These are phyloP conservation scores for Rubroshorea leprosula DNA, from an alignment of 345 rosid species.

Conservation along the genomic window DNA sequence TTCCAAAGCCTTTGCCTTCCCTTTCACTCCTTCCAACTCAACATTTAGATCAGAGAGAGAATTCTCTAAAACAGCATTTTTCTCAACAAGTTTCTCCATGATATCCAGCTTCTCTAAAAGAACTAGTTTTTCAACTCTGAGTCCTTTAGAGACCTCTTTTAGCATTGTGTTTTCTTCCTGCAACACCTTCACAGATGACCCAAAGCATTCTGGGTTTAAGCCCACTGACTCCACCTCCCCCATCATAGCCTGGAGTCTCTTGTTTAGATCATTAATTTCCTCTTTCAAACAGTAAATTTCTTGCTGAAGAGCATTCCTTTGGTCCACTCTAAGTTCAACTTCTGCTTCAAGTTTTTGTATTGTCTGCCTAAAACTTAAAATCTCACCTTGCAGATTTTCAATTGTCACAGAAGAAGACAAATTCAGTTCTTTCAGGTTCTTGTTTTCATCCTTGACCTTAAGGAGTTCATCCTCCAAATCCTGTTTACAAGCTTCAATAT, in stretches of 20 bases:
- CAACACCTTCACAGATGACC: conserved; percentile 57
- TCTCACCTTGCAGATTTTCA: conserved; percentile 60
- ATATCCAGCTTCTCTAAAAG: conserved; percentile 63
- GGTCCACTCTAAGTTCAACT: conserved; percentile 77
- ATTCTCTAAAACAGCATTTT: conserved; percentile 74
- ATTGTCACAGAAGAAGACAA: conserved; percentile 69
- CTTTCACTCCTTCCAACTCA: conserved; percentile 71
- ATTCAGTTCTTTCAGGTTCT: conserved; percentile 53
- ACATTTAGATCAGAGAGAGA: conserved; percentile 81
- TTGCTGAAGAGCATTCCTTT: conserved; percentile 96
- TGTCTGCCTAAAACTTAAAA: conserved; percentile 56
- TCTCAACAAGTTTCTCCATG: conserved; percentile 77
- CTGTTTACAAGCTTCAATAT: conserved; percentile 57
- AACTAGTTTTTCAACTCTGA: conserved; percentile 41
- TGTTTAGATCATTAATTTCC: conserved; percentile 71
- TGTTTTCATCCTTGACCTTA: conserved; percentile 49
- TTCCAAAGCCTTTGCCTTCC: conserved; percentile 60
- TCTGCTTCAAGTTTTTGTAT: conserved; percentile 87
- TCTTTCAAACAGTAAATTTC: conserved; percentile 94
- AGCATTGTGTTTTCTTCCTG: conserved; percentile 57
- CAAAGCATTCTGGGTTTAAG: conserved; percentile 52
- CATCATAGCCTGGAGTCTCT: conserved; percentile 49
- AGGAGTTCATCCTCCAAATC: conserved; percentile 51
- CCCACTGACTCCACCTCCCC: conserved; percentile 75
- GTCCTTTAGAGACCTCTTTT: conserved; percentile 49